Conservation (phyloP, 2,329 filamentous ascomycete species). For the Stachybotrys elegans region DNA sequence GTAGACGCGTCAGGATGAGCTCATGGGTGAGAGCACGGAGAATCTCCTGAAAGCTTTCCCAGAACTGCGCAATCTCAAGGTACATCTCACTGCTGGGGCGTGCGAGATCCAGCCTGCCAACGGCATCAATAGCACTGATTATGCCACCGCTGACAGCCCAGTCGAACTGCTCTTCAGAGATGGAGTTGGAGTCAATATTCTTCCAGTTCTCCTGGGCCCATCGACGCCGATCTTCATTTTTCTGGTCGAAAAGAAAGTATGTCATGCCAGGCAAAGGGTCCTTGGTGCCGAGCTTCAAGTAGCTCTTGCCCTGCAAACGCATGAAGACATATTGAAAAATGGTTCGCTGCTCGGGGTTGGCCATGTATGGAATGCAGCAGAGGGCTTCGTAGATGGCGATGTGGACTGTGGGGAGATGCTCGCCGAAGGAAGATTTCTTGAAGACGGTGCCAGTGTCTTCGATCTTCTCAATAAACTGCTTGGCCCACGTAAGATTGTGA, state of each 20-base stretch:
- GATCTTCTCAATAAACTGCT: constrained; percentile 48
- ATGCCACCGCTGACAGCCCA: constrained; percentile 79
- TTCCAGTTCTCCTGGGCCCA: constrained; percentile 36
- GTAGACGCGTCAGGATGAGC: constrained; percentile 71
- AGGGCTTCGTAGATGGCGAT: constrained; percentile 84
- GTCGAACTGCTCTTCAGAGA: constrained; percentile 74
- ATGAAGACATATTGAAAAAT: constrained; percentile 80
- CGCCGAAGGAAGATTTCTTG: constrained; percentile 40
- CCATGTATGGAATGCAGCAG: constrained; percentile 76
- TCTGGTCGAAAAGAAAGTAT: constrained; percentile 66
- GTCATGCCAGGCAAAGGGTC: constrained; percentile 77
- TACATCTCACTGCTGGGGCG: constrained; percentile 27
- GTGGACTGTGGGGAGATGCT: constrained; percentile 54
- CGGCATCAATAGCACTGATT: constrained; percentile 57
- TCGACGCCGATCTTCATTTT: constrained; percentile 50
- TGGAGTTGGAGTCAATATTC: constrained; percentile 48
- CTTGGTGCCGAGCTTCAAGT: constrained; percentile 69
- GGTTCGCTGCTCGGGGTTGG: constrained; percentile 41
- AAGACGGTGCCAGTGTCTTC: constrained; percentile 41
- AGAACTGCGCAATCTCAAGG: constrained; percentile 63
- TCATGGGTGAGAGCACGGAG: constrained; percentile 68
- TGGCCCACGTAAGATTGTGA: constrained; percentile 52
- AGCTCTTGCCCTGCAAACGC: constrained; percentile 65
- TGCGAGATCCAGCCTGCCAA: constrained; percentile 42
- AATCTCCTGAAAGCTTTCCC: constrained; percentile 71